Evolutionary conservation across 208 protist species (phyloP).

Genomic region (Naegleria gruberi): DNA sequence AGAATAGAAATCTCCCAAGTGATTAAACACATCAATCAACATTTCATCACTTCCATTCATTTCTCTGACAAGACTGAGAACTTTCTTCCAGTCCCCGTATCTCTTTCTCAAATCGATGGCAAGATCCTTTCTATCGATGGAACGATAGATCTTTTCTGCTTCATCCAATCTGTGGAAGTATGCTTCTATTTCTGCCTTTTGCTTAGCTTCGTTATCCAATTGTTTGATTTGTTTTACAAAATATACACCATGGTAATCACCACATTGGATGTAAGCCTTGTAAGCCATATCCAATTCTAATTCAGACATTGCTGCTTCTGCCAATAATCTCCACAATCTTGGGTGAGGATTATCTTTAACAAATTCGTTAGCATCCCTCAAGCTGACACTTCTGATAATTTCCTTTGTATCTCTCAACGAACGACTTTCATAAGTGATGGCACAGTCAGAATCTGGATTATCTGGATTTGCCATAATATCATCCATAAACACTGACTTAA

Average conservation of each 20-base stretch:
- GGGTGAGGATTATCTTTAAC: conserved; percentile 78
- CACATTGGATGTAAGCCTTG: conserved; percentile 80
- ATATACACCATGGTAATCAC: conserved; percentile 88
- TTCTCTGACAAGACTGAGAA: conserved; percentile 80
- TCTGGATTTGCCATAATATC: conserved; percentile 84
- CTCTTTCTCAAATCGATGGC: conserved; percentile 78
- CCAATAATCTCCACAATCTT: conserved; percentile 83
- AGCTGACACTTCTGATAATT: conserved; percentile 47
- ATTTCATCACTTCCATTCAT: conserved; percentile 78
- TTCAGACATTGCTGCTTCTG: conserved; percentile 72
- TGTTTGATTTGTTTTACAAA: conserved; percentile 83
- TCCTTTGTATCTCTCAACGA: conserved; percentile 70
- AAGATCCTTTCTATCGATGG: conserved; percentile 88
- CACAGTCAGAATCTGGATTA: conserved; percentile 61
- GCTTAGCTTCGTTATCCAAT: conserved; percentile 81
- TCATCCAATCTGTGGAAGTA: conserved; percentile 90
- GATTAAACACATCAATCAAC: conserved; percentile 70
- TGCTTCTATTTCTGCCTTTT: conserved; percentile 85
- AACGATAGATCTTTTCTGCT: conserved; percentile 85
- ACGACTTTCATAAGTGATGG: conserved; percentile 75
- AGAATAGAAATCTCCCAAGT: conserved; percentile 89
- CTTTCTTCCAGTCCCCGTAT: conserved; percentile 87
- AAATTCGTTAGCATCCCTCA: conserved; percentile 78
- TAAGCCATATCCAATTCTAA: conserved; percentile 76
- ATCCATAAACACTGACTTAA: conserved; percentile 77